phyloP scores from a whole-genome alignment of 768 basidiomycete genomes.

The Exidia glandulosa region DNA sequence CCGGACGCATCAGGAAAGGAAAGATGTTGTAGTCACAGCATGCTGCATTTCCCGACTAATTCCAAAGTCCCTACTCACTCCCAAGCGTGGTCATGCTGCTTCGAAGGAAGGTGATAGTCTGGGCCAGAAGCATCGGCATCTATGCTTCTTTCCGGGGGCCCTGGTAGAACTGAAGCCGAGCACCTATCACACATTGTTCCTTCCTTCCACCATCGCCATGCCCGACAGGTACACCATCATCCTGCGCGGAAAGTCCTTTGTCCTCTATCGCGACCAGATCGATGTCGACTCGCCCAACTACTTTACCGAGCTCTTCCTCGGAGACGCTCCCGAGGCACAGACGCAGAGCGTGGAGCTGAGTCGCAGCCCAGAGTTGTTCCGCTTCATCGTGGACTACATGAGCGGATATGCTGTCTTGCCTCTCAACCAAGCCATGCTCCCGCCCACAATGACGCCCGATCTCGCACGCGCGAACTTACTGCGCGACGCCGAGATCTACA shows the following conservation, averaged over 20 bases:
- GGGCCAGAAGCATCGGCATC: too few species aligned
- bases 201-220: too few species aligned
- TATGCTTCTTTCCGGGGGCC: too few species aligned
- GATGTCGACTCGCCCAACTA: conserved; percentile 9
- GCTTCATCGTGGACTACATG: conserved; percentile 7
- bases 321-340: conserved; percentile 5
- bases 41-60: too few species aligned
- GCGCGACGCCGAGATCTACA: conserved; percentile 3
- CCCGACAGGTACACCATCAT: conserved; percentile 8
- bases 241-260: conserved; percentile 1
- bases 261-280: conserved; percentile 6
- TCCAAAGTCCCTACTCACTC: too few species aligned
- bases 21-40: too few species aligned
- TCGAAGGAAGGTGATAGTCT: too few species aligned
- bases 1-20: too few species aligned
- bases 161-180: too few species aligned
- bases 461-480: background rate
- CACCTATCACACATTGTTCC: too few species aligned
- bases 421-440: background rate
- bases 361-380: conserved; percentile 6
- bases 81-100: too few species aligned
- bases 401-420: conserved; percentile 5
- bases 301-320: conserved; percentile 8
- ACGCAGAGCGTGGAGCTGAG: background rate
- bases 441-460: background rate